Percentiles rank a stretch among this genome's conserved stretches.
These are phyloP conservation scores for Rhododendron kiyosumense DNA, from an alignment of 148 eudicot genomes.

Conservation along the genomic window DNA sequence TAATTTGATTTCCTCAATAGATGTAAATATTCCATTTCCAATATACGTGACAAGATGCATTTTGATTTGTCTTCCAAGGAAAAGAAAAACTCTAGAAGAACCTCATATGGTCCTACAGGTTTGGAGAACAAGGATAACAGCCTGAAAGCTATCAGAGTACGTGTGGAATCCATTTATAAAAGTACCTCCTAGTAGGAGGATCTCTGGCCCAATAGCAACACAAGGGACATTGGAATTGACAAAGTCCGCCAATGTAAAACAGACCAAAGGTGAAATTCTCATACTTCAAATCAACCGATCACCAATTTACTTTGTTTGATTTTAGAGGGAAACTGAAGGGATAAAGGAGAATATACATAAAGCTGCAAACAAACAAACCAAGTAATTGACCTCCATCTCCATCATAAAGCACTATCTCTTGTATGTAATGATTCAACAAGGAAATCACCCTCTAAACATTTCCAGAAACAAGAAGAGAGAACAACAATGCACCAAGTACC, in stretches of 20 bases:
- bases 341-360: background rate
- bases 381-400: background rate
- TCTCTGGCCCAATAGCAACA: background rate
- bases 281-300: background rate
- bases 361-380: background rate
- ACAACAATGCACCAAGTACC: constrained; percentile 36
- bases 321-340: background rate
- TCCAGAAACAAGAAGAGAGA: constrained; percentile 7
- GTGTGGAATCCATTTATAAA: background rate
- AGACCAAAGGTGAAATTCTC: background rate
- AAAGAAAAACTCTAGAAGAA: background rate
- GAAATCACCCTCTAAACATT: background rate
- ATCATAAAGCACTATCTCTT: background rate
- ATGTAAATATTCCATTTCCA: background rate
- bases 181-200: background rate
- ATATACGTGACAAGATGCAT: background rate
- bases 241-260: background rate
- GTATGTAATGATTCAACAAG: background rate
- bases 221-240: background rate
- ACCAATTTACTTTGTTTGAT: background rate
- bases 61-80: background rate
- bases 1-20: background rate
- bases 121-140: background rate
- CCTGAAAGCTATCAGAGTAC: constrained; percentile 1
- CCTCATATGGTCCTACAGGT: background rate